phyloP scores from a whole-genome alignment of 2,329 filamentous ascomycete genomes.

The Xylariaceae sp. region DNA sequence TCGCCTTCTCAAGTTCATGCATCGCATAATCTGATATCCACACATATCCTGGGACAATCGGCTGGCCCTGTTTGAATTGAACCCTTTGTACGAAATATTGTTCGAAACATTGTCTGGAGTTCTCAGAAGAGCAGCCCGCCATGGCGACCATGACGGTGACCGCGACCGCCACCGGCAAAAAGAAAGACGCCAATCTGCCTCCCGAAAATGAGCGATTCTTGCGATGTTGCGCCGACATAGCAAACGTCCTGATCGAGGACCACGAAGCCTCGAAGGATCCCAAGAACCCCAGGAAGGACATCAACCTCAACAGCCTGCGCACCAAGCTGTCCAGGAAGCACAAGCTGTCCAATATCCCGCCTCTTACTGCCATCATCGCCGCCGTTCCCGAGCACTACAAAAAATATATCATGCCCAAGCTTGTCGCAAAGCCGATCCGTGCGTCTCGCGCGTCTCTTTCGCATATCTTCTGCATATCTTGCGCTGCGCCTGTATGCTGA shows the following conservation, averaged over 20 bases:
- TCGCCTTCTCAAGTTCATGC: background rate
- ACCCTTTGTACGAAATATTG: background rate
- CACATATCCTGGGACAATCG: background rate
- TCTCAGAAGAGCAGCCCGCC: background rate
- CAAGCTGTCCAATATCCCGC: conserved; percentile 78
- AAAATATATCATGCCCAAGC: conserved; percentile 94
- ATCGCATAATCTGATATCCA: background rate
- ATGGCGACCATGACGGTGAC: conserved; percentile 59
- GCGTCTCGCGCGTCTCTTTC: background rate
- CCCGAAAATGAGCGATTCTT: conserved; percentile 94
- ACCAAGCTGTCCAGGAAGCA: conserved; percentile 91
- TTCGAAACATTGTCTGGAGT: background rate
- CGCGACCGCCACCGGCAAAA: conserved; percentile 58
- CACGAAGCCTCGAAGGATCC: conserved; percentile 75
- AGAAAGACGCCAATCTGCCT: conserved; percentile 66
- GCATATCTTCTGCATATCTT: background rate
- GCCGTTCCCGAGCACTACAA: conserved; percentile 99
- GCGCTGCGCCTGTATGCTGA: conserved; percentile 1
- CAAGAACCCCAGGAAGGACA: conserved; percentile 69
- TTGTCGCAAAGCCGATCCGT: conserved; percentile 94
- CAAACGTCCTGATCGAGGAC: conserved; percentile 88
- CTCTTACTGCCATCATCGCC: conserved; percentile 93
- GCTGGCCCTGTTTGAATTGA: background rate
- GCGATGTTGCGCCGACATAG: conserved; percentile 91
- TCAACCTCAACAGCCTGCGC: conserved; percentile 87